These are phyloP conservation scores for Hypoxylon sp. DNA, from an alignment of 2,329 filamentous ascomycete genomes.

Conservation along the genomic window DNA sequence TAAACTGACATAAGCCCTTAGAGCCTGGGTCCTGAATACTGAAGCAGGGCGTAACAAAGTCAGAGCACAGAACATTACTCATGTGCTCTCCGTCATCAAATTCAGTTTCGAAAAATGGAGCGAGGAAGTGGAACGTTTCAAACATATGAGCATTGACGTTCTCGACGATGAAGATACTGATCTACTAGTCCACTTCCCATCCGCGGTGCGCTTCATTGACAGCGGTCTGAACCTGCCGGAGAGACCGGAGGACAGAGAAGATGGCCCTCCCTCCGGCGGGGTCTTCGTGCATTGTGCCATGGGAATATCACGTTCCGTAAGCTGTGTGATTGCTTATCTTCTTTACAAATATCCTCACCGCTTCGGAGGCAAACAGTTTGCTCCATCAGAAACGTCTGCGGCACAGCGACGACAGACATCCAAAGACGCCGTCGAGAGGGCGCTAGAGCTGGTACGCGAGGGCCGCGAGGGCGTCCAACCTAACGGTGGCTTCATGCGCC, in stretches of 20 bases:
- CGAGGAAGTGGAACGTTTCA: slow-evolving; percentile 68
- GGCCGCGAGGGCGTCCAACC: slow-evolving; percentile 85
- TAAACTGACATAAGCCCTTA: slow-evolving; percentile 55
- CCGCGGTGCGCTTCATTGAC: slow-evolving; percentile 85
- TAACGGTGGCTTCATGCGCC: slow-evolving; percentile 90
- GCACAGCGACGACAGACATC: slow-evolving; percentile 58
- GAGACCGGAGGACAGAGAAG: slow-evolving; percentile 50
- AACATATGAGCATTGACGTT: slow-evolving; percentile 84
- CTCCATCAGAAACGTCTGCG: slow-evolving; percentile 58
- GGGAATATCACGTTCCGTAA: slow-evolving; percentile 93
- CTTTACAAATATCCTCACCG: slow-evolving; percentile 74
- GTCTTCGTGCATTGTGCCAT: slow-evolving; percentile 83
- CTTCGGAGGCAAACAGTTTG: slow-evolving; percentile 59
- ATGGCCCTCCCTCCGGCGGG: slow-evolving; percentile 51
- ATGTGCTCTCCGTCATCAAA: slow-evolving; percentile 84
- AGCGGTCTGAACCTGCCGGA: slow-evolving; percentile 68
- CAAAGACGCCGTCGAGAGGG: slow-evolving; percentile 65
- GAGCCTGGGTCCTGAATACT: slow-evolving; percentile 76
- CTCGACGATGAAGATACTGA: slow-evolving; percentile 94
- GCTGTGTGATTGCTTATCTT: slow-evolving; percentile 85
- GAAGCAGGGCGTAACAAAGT: slow-evolving; percentile 75
- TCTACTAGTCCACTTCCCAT: slow-evolving; percentile 82
- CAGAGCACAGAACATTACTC: slow-evolving; percentile 81
- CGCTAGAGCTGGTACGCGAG: slow-evolving; percentile 76
- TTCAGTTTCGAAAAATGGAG: slow-evolving; percentile 57